Percentiles rank a stretch among this genome's conserved stretches.
phyloP scores from a whole-genome alignment of 192 early-diverging fungal species.

The Coemansia sp. region DNA sequence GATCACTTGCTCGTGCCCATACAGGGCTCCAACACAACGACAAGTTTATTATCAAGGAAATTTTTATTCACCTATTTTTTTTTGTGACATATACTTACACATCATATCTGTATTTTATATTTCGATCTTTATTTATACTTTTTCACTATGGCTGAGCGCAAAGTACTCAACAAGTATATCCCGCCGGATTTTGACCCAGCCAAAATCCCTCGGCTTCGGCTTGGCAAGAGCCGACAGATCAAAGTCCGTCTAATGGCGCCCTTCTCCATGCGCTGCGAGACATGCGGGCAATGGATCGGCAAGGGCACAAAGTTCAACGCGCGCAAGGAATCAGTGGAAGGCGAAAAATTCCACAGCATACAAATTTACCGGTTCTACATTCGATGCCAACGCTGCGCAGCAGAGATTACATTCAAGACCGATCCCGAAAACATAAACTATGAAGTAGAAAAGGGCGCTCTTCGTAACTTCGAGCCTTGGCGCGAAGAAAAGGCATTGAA shows the following conservation, averaged over 20 bases:
- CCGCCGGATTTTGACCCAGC: conserved; percentile 97
- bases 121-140: neutral
- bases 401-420: conserved; percentile 98
- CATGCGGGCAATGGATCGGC: conserved; percentile 96
- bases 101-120: conserved; percentile 2
- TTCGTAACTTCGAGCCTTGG: conserved; percentile 96
- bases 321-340: conserved; percentile 75
- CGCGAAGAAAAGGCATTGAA: conserved; percentile 67
- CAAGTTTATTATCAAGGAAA: neutral
- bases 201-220: conserved; percentile 85
- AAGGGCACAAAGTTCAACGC: conserved; percentile 99
- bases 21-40: neutral
- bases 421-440: conserved; percentile 97
- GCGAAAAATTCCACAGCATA: conserved; percentile 67
- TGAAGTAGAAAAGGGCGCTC: conserved; percentile 88
- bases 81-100: neutral
- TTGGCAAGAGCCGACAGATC: conserved; percentile 81
- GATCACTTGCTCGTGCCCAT: conserved; percentile 1
- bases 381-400: conserved; percentile 91
- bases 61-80: neutral
- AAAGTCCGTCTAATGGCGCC: conserved; percentile 99
- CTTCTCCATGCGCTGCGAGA: conserved; percentile 97
- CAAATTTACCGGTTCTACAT: conserved; percentile 83
- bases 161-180: conserved; percentile 96
- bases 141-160: conserved; percentile 81